Evolutionary conservation across 208 protist species (phyloP).

Genomic region (Porcisia hertigi): DNA sequence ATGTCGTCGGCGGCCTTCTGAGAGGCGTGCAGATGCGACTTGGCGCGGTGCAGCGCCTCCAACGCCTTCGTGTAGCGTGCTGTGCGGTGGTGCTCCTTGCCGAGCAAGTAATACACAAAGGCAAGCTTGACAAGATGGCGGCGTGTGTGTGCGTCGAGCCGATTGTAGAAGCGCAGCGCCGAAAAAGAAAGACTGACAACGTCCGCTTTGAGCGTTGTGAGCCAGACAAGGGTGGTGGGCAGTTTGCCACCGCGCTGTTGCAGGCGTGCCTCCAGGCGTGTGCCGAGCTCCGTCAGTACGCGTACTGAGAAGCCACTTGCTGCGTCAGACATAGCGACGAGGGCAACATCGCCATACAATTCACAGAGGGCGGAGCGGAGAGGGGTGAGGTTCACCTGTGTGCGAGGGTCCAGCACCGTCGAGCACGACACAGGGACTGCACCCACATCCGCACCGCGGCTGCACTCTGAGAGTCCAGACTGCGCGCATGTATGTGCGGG

Average conservation of each 20-base stretch:
- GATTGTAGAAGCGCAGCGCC: constrained; percentile 68
- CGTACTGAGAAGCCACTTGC: constrained; percentile 54
- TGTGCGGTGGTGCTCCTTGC: constrained; percentile 51
- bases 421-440: constrained; percentile 10
- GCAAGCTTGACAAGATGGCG: constrained; percentile 61
- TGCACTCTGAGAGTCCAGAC: not conserved
- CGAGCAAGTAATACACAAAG: constrained; percentile 76
- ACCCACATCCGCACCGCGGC: not conserved
- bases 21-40: constrained; percentile 58
- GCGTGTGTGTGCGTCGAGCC: constrained; percentile 42
- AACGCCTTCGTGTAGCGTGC: constrained; percentile 83
- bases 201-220: constrained; percentile 58
- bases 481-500: not conserved
- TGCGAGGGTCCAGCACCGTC: constrained; percentile 44
- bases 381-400: constrained; percentile 39
- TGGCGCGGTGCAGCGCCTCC: constrained; percentile 68
- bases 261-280: constrained; percentile 41
- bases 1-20: constrained; percentile 38
- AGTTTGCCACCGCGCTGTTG: constrained; percentile 19
- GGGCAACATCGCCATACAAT: constrained; percentile 76
- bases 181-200: constrained; percentile 72
- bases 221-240: constrained; percentile 56
- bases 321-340: constrained; percentile 65
- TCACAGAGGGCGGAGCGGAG: constrained; percentile 61
- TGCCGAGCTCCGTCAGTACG: constrained; percentile 49